Evolutionary conservation across 768 basidiomycete genomes (phyloP), one percentile per base, ranked within the genome.

Genomic region (Lentinula boryana): DNA sequence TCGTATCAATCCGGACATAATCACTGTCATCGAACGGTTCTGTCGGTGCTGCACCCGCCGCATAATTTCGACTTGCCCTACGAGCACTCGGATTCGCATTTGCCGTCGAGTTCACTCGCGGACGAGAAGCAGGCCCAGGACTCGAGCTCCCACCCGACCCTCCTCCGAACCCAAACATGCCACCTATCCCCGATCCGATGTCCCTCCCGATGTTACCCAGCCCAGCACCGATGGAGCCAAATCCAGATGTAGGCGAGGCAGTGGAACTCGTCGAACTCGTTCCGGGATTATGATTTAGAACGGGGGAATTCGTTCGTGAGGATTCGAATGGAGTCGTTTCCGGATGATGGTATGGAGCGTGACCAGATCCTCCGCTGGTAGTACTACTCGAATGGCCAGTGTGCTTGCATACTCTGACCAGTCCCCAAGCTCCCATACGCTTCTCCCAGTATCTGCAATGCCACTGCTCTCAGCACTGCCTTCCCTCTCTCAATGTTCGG

Each of bases 391-490:
- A 16, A n/a, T 58, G n/a, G 18, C 21, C 33, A 15, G 4, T 18
- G 18, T 12, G 33, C 12, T 9, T 33, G 53, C 31, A 12, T 16
- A 38, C 13, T 8, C 36, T 56, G 15, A 18, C 44, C 36, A 71
- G 89, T 89, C 76, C 79, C 84, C 36, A 91, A 89, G 16, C 69
- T 69, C 72, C 83, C 77, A 66, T 85, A 95, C 4, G 89, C 88
- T 63, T 92, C 90, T 5, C 93, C 93, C 1, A 95, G 76, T 43
- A 94, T 87, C 69, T 92, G 90, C 65, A 96, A 68, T 3, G 91
- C 92, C 21, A 90, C 81, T 0, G 94, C 94, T 15, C 93, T 81
- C 57, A 93, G 73, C 36, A 84, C 78, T 1, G 86, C 80, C 69
- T 91, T 90, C 41, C 80, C 75, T 0, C 80, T 77, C 0, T 82